A percentile compares a stretch with the other conserved stretches of the same genome.
These are phyloP conservation scores for Russula brevipes DNA, from an alignment of 768 basidiomycete genomes.

Conservation along the genomic window DNA sequence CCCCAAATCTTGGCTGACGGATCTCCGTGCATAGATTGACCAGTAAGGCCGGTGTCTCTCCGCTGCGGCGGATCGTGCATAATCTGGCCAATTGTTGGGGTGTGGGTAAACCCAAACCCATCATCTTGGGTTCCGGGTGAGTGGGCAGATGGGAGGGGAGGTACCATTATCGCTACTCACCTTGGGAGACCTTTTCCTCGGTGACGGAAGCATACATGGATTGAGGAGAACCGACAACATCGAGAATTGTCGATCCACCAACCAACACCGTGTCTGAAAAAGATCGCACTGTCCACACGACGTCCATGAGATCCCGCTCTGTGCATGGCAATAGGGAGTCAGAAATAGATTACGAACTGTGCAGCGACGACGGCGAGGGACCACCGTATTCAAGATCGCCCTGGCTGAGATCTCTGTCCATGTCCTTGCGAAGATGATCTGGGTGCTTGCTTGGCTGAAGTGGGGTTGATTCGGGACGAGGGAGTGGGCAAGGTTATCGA, in stretches of 20 bases:
- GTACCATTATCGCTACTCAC: neutral
- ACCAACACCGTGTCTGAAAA: neutral
- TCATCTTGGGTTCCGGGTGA: conserved; percentile 2
- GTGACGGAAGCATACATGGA: neutral
- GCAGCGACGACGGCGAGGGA: neutral
- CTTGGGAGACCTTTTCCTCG: conserved; percentile 4
- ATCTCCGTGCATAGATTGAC: neutral
- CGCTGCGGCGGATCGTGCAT: neutral
- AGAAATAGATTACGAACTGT: neutral
- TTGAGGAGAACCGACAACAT: neutral
- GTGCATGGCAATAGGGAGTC: no score
- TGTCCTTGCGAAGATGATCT: neutral
- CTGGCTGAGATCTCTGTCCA: neutral
- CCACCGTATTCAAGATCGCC: conserved; percentile 10
- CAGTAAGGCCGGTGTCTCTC: neutral
- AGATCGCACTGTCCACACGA: neutral
- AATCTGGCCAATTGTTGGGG: neutral
- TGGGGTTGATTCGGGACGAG: neutral
- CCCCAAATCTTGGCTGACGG: conserved; percentile 20
- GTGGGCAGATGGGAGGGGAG: neutral
- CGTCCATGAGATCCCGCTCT: neutral
- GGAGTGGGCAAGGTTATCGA: no score
- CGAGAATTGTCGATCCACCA: neutral
- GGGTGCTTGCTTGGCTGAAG: neutral
- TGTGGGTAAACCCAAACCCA: neutral